Base-by-base conservation (phyloP, 345 rosid species). In the Erodium maritimum region DNA sequence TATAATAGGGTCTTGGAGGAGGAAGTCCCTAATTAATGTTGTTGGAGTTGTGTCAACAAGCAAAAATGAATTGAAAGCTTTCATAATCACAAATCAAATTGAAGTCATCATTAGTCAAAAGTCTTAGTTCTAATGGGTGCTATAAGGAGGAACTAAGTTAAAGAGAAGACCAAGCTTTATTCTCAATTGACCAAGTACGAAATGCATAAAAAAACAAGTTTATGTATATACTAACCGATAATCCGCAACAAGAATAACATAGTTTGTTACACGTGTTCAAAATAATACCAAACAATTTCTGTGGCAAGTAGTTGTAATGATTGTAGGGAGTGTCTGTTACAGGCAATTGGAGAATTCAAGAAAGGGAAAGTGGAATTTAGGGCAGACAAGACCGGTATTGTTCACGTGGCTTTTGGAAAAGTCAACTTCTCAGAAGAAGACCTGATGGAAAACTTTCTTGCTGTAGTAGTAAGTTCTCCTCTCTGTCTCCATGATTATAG, bases 331-430 rank as follows among this genome's bases (percentile, higher is more conserved):
- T 33, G 21, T 34, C 55, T 64, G 21, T 68, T 69, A 55, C 88
- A 93, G 99, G 99, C 97, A 52, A 85, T 93, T 71, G 86, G 79
- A 54, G 99, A 93, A 75, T 93, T 89, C 83, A 89, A 89, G 77
- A 79, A 82, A 77, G 99, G 99, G 8, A 89, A 93, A 66, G 90
- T 93, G 19, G 96, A 89, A 71, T 93, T 71, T 67, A 85, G 96
- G 62, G 97, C 95, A 25, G 97, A 93, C 76, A 93, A 93, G 79
- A 87, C 99, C 25, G 99, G 99, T 51, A 89, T 93, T 61, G 99
- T 93, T 63, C 99, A 89, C 77, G 78, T 93, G 58, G 87, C 91
- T 45, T 93, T 93, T 33, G 99, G 97, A 34, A 93, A 93, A 73
- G 69, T 74, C 3, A 66, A 71, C 66, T 93, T 93, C 67, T 50